Evolutionary conservation across 768 basidiomycete species (phyloP).

Genomic region (Panaeolus papilionaceus): DNA sequence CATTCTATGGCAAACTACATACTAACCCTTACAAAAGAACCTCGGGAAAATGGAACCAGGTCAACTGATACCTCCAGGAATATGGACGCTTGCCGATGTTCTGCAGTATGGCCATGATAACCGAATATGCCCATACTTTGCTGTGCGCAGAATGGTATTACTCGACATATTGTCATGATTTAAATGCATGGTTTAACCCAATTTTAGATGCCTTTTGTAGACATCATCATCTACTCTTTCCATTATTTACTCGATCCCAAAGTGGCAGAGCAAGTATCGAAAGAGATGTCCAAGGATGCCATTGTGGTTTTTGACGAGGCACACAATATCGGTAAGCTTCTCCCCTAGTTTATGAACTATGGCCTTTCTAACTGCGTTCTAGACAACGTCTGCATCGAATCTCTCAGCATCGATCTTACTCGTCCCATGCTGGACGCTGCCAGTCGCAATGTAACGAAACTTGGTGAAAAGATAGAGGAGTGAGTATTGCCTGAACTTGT

Average conservation of each 20-base stretch:
- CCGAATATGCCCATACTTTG: constrained; percentile 93
- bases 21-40: constrained; percentile 55
- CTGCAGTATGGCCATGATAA: constrained; percentile 88
- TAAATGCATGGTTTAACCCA: constrained; percentile 3
- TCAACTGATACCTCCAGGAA: constrained; percentile 79
- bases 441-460: constrained; percentile 80
- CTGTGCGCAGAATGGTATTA: constrained; percentile 90
- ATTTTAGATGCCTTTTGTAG: constrained; percentile 89
- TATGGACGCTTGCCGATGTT: constrained; percentile 95
- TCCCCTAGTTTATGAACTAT: constrained; percentile 3
- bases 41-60: constrained; percentile 84
- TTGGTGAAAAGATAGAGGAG: constrained; percentile 96
- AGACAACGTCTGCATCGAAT: constrained; percentile 99
- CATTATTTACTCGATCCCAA: constrained; percentile 99
- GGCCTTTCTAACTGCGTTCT: constrained; percentile 34
- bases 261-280: constrained; percentile 98
- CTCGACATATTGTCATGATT: background rate
- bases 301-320: constrained; percentile 99
- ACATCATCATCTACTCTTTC: constrained; percentile 98
- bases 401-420: constrained; percentile 95
- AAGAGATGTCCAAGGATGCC: constrained; percentile 95
- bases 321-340: constrained; percentile 89
- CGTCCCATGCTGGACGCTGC: constrained; percentile 98
- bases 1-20: constrained; percentile 11
- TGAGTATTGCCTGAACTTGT: constrained; percentile 42